Evolutionary conservation across 2,329 filamentous ascomycete genomes (phyloP).

Genomic region (Stagonosporopsis rhizophila): DNA sequence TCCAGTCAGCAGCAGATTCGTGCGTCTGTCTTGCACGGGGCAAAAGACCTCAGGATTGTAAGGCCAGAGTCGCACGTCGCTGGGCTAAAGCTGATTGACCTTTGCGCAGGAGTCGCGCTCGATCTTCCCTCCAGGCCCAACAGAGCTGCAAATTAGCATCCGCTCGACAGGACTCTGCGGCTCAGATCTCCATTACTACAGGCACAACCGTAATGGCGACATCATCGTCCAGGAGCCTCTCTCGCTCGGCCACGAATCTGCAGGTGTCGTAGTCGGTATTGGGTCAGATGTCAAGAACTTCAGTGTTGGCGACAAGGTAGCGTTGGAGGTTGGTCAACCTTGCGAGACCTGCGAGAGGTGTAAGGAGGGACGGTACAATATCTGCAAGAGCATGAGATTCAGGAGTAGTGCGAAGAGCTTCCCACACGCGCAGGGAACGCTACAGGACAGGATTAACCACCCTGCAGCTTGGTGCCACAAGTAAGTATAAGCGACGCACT

Average conservation of each 20-base stretch:
- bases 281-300: conserved; percentile 70
- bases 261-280: conserved; percentile 77
- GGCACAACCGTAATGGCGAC: conserved; percentile 84
- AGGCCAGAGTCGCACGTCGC: conserved; percentile 21
- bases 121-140: conserved; percentile 54
- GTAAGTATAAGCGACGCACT: conserved; percentile 26
- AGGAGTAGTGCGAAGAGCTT: conserved; percentile 66
- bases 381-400: conserved; percentile 66
- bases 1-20: conserved; percentile 50
- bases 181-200: conserved; percentile 83
- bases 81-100: conserved; percentile 10
- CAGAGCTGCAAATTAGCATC: conserved; percentile 70
- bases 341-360: conserved; percentile 71
- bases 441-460: conserved; percentile 69
- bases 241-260: conserved; percentile 79
- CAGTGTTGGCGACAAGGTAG: conserved; percentile 79
- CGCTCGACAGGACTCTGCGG: conserved; percentile 74
- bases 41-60: conserved; percentile 67
- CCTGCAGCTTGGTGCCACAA: conserved; percentile 66
- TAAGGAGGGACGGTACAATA: conserved; percentile 65
- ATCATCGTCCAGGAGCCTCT: conserved; percentile 84
- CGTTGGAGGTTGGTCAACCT: conserved; percentile 89
- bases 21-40: conserved; percentile 65
- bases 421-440: conserved; percentile 69
- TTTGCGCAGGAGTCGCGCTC: conserved; percentile 60